Evolutionary conservation across 2,329 filamentous ascomycete genomes (phyloP), one percentile per base, ranked within the genome.

Genomic region (Stachybotrys chlorohalonatus): DNA sequence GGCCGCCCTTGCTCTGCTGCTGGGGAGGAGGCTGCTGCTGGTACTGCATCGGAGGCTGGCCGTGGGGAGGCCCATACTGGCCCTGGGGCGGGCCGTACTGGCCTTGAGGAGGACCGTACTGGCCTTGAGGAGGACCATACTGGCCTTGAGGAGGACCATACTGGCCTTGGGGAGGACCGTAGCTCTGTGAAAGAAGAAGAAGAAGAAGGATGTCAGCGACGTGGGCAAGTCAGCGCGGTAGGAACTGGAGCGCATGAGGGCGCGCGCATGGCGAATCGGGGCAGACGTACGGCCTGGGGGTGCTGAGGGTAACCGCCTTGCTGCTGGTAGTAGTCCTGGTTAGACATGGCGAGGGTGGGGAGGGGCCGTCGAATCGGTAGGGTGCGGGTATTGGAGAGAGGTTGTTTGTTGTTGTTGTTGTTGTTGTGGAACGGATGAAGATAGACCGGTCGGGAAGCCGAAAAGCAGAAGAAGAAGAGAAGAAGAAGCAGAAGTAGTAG

Each of bases 31-130:
- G 67, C 32, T 52, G 50, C 61, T 73, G 72, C 57, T 75, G 69
- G 60, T 75, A 73, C 62, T 74, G 70, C 70, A 75, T 75, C 55
- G 70, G 74, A 54, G 69, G 68, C 60, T 74, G 70, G 62, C 57
- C 69, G 49, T 65, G 65, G 39, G 65, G 66, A 57, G 64, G 64
- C 49, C 63, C 63, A 36, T 64, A 62, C 51, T 68, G 62, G 49
- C 67, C 68, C 51, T 68, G 69, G 15, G 67, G 68, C 57, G 68
- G 66, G 45, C 61, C 62, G 51, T 68, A 68, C 56, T 66, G 63
- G 32, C 63, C 62, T 55, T 59, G 63, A 15, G 61, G 62, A 7
- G 63, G 60, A 7, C 60, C 62, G 47, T 64, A 64, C 60, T 74
- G 70, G 62, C 57, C 69, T 47, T 65, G 65, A 36, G 65, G 66